Conservation (phyloP, 2,329 filamentous ascomycete species). For the Cercospora sp. region DNA sequence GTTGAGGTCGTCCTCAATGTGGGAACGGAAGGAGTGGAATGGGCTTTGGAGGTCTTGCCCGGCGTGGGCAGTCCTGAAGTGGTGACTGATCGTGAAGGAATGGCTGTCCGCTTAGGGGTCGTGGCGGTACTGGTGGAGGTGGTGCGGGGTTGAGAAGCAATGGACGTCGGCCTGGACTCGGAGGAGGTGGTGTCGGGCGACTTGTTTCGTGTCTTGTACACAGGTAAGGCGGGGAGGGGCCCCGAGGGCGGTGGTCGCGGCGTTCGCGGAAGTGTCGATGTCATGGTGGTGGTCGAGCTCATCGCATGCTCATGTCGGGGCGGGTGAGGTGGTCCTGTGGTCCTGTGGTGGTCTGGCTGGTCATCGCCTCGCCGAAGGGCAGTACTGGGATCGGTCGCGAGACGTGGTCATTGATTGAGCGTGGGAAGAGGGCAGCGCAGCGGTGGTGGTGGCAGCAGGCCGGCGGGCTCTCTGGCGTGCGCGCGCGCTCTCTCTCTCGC, state of each 20-base stretch:
- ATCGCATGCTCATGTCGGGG: constrained; percentile 1
- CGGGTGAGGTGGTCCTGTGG: constrained; percentile 4
- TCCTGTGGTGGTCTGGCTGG: neutral
- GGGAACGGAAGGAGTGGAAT: constrained; percentile 58
- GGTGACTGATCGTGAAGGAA: constrained; percentile 42
- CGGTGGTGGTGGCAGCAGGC: neutral
- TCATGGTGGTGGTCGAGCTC: constrained; percentile 26
- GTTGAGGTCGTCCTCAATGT: constrained; percentile 49
- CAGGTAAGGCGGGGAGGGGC: constrained; percentile 72
- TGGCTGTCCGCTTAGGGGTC: constrained; percentile 34
- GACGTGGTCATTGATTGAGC: neutral
- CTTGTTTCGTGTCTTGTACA: constrained; percentile 65
- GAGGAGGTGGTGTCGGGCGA: constrained; percentile 53
- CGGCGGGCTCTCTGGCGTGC: neutral
- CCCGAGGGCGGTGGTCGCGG: constrained; percentile 68
- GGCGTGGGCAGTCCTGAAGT: constrained; percentile 57
- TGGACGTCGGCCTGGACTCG: constrained; percentile 30
- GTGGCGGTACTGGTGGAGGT: constrained; percentile 42
- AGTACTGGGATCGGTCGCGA: neutral
- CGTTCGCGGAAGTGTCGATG: constrained; percentile 55
- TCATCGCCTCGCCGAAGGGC: neutral
- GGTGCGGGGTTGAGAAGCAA: constrained; percentile 39
- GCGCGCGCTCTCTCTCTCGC: neutral
- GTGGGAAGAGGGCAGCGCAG: neutral
- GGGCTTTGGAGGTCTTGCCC: constrained; percentile 40